These are phyloP conservation scores for Cladophialophora psammophila DNA, from an alignment of 2,329 filamentous ascomycete species.

Conservation along the genomic window DNA sequence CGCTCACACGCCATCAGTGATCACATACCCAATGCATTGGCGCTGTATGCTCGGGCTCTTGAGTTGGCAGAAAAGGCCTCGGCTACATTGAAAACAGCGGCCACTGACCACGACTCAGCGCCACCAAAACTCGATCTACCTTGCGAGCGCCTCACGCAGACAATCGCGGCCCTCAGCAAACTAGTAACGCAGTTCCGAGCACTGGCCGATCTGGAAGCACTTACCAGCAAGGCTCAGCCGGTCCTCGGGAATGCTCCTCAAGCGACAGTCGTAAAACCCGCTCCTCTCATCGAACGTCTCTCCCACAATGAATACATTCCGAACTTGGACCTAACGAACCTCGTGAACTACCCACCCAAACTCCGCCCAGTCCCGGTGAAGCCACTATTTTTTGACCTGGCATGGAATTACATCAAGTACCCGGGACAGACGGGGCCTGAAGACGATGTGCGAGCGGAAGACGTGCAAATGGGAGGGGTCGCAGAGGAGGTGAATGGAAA, in stretches of 20 bases:
- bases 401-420: conserved; percentile 97
- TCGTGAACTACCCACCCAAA: conserved; percentile 87
- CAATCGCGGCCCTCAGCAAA: conserved; percentile 69
- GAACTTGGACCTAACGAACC: conserved; percentile 73
- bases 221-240: conserved; percentile 40
- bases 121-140: conserved; percentile 75
- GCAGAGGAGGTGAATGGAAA: conserved; percentile 42
- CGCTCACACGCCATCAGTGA: conserved; percentile 80
- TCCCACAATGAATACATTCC: conserved; percentile 75
- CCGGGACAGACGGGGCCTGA: conserved; percentile 62
- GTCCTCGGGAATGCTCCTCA: conserved; percentile 32
- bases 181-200: conserved; percentile 83
- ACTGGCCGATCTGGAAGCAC: conserved; percentile 77
- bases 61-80: conserved; percentile 65
- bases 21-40: conserved; percentile 79
- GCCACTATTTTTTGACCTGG: conserved; percentile 93
- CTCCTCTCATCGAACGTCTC: conserved; percentile 76
- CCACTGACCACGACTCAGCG: conserved; percentile 44
- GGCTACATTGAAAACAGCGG: conserved; percentile 54
- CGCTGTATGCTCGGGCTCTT: conserved; percentile 76
- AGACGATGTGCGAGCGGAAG: not conserved
- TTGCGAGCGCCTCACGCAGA: conserved; percentile 62
- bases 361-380: conserved; percentile 87
- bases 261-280: conserved; percentile 45
- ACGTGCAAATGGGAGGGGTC: conserved; percentile 22